Percentiles rank a stretch among this genome's conserved stretches.
Conservation (phyloP, 305 asterid species). For the Fraxinus greggii region DNA sequence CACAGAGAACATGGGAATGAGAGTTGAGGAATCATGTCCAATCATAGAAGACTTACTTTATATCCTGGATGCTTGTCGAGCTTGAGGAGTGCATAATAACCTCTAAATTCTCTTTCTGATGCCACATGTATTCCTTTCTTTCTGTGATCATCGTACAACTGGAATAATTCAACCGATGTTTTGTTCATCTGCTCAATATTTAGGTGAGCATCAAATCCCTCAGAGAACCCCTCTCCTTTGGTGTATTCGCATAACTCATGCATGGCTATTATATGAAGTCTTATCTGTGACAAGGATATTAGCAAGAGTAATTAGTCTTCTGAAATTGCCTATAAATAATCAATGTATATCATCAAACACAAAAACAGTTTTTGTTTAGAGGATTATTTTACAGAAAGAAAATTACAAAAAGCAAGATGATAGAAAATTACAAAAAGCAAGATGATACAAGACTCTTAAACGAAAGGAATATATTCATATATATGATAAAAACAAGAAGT, state of each 20-base stretch:
- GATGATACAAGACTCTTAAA: slow-evolving; percentile 5
- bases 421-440: slow-evolving; percentile 11
- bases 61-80: slow-evolving; percentile 99
- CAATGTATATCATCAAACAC: slow-evolving; percentile 12
- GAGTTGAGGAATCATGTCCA: slow-evolving; percentile 31
- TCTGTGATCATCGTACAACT: slow-evolving; percentile 91
- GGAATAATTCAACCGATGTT: slow-evolving; percentile 93
- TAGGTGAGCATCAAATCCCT: slow-evolving; percentile 99
- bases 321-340: slow-evolving; percentile 12
- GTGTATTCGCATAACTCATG: slow-evolving; percentile 96
- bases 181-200: slow-evolving; percentile 99
- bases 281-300: slow-evolving; percentile 61
- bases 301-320: slow-evolving; percentile 21
- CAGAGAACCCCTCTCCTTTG: slow-evolving; percentile 97
- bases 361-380: neutral
- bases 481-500: neutral
- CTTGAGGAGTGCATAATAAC: slow-evolving; percentile 98
- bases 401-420: slow-evolving; percentile 10
- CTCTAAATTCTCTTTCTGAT: slow-evolving; percentile 94
- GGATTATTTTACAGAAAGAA: slow-evolving; percentile 7
- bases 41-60: slow-evolving; percentile 67
- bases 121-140: slow-evolving; percentile 76
- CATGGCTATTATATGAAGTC: slow-evolving; percentile 98
- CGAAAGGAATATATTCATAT: neutral
- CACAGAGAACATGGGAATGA: slow-evolving; percentile 33